Evolutionary conservation across 2,329 filamentous ascomycete genomes (phyloP).

Genomic region (Botrytis byssoidea): DNA sequence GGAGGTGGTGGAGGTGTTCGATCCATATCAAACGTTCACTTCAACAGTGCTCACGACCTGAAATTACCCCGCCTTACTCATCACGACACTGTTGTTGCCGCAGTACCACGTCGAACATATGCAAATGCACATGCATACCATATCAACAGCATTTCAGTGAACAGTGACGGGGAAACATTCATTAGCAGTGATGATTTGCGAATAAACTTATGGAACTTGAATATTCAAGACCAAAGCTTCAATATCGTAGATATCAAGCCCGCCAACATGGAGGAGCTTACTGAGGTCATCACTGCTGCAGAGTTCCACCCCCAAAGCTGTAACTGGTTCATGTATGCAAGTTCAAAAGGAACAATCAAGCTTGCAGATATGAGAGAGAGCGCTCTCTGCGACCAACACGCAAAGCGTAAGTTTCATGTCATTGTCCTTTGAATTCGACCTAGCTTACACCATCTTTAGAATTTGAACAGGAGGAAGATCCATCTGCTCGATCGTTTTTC

Average conservation of each 20-base stretch:
- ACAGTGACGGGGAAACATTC: conserved; percentile 98
- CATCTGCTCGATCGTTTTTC: conserved; percentile 95
- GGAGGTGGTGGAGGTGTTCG: conserved; percentile 78
- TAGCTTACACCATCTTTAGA: conserved; percentile 53
- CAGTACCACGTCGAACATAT: conserved; percentile 92
- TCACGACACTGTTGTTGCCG: conserved; percentile 96
- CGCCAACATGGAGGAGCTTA: conserved; percentile 99
- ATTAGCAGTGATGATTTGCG: conserved; percentile 97
- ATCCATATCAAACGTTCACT: conserved; percentile 67
- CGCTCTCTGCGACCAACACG: conserved; percentile 91
- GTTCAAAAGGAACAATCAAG: conserved; percentile 98
- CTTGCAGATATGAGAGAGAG: conserved; percentile 97
- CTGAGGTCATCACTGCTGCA: conserved; percentile 96
- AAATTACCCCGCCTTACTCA: conserved; percentile 96
- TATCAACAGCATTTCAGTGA: conserved; percentile 99
- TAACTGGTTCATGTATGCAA: conserved; percentile 99
- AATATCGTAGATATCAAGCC: conserved; percentile 99
- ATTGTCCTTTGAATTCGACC: background rate
- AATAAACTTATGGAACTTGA: conserved; percentile 98
- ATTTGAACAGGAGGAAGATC: conserved; percentile 98
- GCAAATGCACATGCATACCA: conserved; percentile 98
- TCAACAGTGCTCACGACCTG: conserved; percentile 77
- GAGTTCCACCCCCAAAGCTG: conserved; percentile 97
- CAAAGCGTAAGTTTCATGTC: conserved; percentile 66
- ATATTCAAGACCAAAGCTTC: conserved; percentile 99